These are phyloP conservation scores for Fragaria nilgerrensis DNA, from an alignment of 306 rosid species.

Conservation along the genomic window DNA sequence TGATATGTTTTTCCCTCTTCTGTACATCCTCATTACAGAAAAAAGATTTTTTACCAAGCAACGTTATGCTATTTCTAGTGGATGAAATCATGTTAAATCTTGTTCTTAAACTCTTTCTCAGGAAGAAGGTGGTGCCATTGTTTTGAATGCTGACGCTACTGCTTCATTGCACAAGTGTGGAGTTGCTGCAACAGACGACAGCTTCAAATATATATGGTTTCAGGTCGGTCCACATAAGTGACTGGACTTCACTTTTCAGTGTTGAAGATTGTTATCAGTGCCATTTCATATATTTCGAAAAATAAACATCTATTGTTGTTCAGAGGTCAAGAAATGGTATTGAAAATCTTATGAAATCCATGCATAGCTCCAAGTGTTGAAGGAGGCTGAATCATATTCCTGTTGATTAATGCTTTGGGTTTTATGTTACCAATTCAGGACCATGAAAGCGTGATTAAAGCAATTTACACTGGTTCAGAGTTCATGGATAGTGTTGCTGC, in stretches of 20 bases:
- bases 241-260: neutral
- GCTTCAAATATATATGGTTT: conserved; percentile 73
- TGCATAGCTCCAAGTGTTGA: neutral
- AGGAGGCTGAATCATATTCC: neutral
- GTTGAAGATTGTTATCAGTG: neutral
- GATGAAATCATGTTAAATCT: neutral
- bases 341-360: neutral
- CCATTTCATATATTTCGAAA: neutral
- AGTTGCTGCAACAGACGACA: conserved; percentile 75
- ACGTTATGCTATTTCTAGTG: neutral
- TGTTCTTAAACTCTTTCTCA: conserved; percentile 33
- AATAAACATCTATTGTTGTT: neutral
- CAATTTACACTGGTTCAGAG: conserved; percentile 82
- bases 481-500: conserved; percentile 54
- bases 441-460: conserved; percentile 73
- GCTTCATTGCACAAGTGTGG: conserved; percentile 69
- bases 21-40: conserved; percentile 5
- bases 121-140: conserved; percentile 93
- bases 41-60: neutral
- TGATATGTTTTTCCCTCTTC: conserved; percentile 23
- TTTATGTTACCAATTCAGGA: conserved; percentile 45
- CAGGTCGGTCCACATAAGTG: conserved; percentile 43
- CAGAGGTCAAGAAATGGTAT: neutral
- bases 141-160: conserved; percentile 93
- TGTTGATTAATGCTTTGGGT: conserved; percentile 12